Conservation (phyloP, 192 early-diverging fungal genomes). For the Globomyces pollinis-pini region DNA sequence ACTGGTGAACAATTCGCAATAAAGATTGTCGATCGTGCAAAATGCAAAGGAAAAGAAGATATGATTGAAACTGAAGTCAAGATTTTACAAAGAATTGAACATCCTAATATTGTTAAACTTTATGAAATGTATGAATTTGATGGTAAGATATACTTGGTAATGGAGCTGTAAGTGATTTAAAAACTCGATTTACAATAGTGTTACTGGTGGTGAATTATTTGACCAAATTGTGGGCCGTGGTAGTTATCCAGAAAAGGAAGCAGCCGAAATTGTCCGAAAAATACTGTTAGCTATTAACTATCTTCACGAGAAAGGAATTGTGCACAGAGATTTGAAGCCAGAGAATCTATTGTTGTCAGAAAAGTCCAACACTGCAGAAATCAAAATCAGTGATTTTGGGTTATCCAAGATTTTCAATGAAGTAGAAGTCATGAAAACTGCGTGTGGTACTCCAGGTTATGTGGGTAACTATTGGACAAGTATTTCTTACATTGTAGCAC, state of each 20-base stretch:
- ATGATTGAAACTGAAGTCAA: conserved; percentile 78
- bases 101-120: conserved; percentile 55
- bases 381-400: conserved; percentile 96
- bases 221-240: conserved; percentile 77
- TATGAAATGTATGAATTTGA: conserved; percentile 55
- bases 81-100: conserved; percentile 60
- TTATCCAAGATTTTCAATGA: conserved; percentile 73
- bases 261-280: conserved; percentile 70
- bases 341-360: conserved; percentile 50
- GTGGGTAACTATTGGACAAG: conserved; percentile 37
- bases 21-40: conserved; percentile 76
- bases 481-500: conserved; percentile 58
- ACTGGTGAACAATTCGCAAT: conserved; percentile 67
- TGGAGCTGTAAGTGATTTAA: conserved; percentile 50
- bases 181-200: conserved; percentile 39
- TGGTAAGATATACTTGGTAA: conserved; percentile 45
- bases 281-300: conserved; percentile 76
- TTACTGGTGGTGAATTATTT: conserved; percentile 86
- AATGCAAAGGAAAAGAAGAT: conserved; percentile 61
- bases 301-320: conserved; percentile 75
- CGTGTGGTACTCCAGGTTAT: conserved; percentile 83
- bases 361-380: conserved; percentile 32
- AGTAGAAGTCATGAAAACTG: conserved; percentile 57
- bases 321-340: conserved; percentile 90
- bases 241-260: conserved; percentile 66